A percentile compares a stretch with the other conserved stretches of the same genome.
phyloP scores from a whole-genome alignment of 2,329 filamentous ascomycete species.

The Dactylellina cionopaga region DNA sequence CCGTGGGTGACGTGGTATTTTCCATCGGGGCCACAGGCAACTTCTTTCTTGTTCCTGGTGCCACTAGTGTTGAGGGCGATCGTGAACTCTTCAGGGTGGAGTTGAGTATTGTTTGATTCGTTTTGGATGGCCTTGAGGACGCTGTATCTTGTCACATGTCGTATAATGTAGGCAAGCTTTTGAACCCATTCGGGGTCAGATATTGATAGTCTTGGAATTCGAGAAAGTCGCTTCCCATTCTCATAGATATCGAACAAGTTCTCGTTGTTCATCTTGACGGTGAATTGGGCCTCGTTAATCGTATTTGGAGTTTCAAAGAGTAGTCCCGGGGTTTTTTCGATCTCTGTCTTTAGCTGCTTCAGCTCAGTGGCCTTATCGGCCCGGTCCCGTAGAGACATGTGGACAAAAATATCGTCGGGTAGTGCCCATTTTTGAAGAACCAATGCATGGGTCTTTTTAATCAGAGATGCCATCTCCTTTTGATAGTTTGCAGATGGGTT shows the following conservation, averaged over 20 bases:
- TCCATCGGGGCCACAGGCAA: too few species aligned
- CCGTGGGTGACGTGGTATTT: slow-evolving; percentile 7
- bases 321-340: not conserved
- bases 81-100: not conserved
- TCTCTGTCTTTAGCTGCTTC: not conserved
- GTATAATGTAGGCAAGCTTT: slow-evolving; percentile 4
- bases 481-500: not conserved
- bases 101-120: not conserved
- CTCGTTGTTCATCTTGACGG: not conserved
- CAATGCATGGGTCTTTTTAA: not conserved
- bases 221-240: not conserved
- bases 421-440: slow-evolving; percentile 13
- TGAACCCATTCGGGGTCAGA: slow-evolving; percentile 1
- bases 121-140: slow-evolving; percentile 7
- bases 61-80: not conserved
- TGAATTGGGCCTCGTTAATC: not conserved
- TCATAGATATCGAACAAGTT: slow-evolving; percentile 5
- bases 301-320: not conserved
- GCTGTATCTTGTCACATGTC: slow-evolving; percentile 11
- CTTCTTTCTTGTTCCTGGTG: not conserved
- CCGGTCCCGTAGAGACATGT: too few species aligned
- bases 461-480: not conserved
- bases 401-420: not conserved
- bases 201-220: slow-evolving; percentile 6
- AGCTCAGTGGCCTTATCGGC: too few species aligned